Evolutionary conservation across 2,329 filamentous ascomycete genomes (phyloP).

Genomic region (Fusarium siculi): DNA sequence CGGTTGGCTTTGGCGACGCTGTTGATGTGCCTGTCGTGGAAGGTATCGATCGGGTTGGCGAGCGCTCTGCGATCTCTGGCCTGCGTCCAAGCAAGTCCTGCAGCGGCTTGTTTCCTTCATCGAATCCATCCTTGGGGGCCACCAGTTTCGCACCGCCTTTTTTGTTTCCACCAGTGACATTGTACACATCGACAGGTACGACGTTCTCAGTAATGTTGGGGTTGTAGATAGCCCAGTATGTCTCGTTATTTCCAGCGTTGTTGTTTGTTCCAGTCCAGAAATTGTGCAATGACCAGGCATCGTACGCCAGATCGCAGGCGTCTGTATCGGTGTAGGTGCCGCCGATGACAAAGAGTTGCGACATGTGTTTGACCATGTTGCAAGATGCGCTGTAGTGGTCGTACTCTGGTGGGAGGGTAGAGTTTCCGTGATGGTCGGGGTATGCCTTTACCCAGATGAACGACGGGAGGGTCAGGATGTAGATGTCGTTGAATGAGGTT

Average conservation of each 20-base stretch:
- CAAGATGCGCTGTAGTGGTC: neutral
- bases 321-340: slow-evolving; percentile 1
- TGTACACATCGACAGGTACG: neutral
- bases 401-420: neutral
- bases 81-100: neutral
- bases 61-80: neutral
- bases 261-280: neutral
- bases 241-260: neutral
- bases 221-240: neutral
- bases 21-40: neutral
- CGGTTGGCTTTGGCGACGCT: neutral
- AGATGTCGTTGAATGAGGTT: neutral
- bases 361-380: slow-evolving; percentile 5
- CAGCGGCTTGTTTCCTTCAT: neutral
- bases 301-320: neutral
- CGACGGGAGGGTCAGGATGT: neutral
- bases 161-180: neutral
- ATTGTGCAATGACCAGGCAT: neutral
- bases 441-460: neutral
- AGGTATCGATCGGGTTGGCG: neutral
- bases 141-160: neutral
- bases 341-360: neutral
- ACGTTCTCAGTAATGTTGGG: neutral
- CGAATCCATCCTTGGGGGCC: neutral
- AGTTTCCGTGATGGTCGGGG: neutral